Base-by-base conservation (phyloP, 2,329 filamentous ascomycete genomes). In the Allantophomopsis cytisporea region DNA sequence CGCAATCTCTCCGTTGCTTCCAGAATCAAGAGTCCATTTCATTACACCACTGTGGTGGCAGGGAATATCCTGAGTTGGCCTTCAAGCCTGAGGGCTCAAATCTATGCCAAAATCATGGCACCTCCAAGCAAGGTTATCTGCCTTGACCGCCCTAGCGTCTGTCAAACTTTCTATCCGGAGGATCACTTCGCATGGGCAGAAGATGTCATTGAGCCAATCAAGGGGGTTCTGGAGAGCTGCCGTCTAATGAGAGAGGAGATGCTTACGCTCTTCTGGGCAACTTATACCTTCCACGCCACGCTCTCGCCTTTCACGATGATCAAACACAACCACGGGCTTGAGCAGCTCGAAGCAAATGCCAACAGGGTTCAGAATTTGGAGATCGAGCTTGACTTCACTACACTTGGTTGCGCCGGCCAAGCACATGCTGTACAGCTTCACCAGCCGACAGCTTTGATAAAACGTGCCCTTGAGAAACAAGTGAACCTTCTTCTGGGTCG, bases 251-350 rank as follows among this genome's bases (percentile, higher is more conserved):
- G 54, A 2, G 15, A 46, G 13, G 54, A 56, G n/a, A 15, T 54
- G 17, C 39, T 56, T 47, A 45, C 41, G n/a, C 56, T 50, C 28
- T 56, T 56, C 39, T 56, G 50, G 50, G 49, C 50, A 5, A 36
- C 51, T 28, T 53, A 50, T 38, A 40, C 46, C 7, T 58, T 58
- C 33, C 54, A 57, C 36, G 43, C 55, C 37, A 55, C 55, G 1
- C 34, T 54, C 1, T 49, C 36, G 23, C 41, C 23, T 47, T 47
- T 2, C 47, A 49, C 7, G 28, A 35, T 3, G 43, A 51, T 15
- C 52, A 50, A 2, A 52, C 52, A 2, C 43, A 56, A 11, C 48
- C 53, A 3, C 39, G 49, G 28, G 31, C 37, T 10, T 56, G 53
- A 28, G 50, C 39, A 56, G 8, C 31, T 36, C 2, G 18, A 40